Percentiles rank a stretch among this genome's conserved stretches.
phyloP scores from a whole-genome alignment of 2,329 filamentous ascomycete species.

The Dendryphion nanum region DNA sequence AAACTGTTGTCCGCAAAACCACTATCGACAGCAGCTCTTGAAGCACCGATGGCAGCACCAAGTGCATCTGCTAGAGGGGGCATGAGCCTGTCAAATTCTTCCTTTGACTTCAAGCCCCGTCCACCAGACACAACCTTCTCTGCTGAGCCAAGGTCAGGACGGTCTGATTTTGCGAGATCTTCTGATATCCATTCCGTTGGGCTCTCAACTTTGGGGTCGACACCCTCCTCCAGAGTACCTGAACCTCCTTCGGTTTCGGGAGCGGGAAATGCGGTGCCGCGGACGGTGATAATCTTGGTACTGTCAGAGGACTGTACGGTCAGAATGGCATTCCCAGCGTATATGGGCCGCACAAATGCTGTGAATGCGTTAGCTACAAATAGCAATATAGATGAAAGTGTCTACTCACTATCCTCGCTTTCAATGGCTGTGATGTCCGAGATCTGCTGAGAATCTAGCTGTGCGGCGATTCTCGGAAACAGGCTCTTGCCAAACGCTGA shows the following conservation, averaged over 20 bases:
- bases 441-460: conserved; percentile 89
- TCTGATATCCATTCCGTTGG: conserved; percentile 90
- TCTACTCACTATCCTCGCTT: conserved; percentile 71
- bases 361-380: conserved; percentile 5
- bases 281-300: conserved; percentile 87
- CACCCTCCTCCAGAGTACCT: conserved; percentile 74
- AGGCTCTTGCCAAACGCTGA: conserved; percentile 96
- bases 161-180: conserved; percentile 87
- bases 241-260: conserved; percentile 70
- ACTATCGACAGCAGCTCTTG: conserved; percentile 90
- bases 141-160: conserved; percentile 90
- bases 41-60: conserved; percentile 93
- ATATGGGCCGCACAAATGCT: conserved; percentile 93
- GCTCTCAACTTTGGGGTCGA: conserved; percentile 74
- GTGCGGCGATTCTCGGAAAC: conserved; percentile 83
- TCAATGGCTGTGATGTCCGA: conserved; percentile 88
- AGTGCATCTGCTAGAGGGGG: conserved; percentile 87
- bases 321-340: conserved; percentile 94
- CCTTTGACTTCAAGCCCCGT: conserved; percentile 93
- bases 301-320: conserved; percentile 88
- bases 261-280: conserved; percentile 86
- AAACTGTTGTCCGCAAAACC: conserved; percentile 98
- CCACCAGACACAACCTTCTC: conserved; percentile 88
- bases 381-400: too few species aligned
- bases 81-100: conserved; percentile 93